phyloP scores from a whole-genome alignment of 768 basidiomycete species.

The Lactifluus pinguis region DNA sequence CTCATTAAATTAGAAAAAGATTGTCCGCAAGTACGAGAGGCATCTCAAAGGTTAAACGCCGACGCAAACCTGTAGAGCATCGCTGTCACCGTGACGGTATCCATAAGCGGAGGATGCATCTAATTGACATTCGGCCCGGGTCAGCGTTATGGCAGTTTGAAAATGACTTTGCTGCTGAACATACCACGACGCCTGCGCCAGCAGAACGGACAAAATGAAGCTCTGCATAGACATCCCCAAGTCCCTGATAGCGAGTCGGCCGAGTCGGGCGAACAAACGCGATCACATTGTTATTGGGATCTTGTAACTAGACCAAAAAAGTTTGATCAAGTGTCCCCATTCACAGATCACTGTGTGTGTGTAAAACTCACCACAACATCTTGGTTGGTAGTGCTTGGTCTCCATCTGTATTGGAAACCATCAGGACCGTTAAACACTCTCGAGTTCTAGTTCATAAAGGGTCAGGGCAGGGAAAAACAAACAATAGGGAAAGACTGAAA shows the following conservation, averaged over 20 bases:
- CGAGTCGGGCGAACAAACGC: slow-evolving; percentile 75
- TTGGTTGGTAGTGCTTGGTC: slow-evolving; percentile 45
- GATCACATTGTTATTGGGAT: slow-evolving; percentile 56
- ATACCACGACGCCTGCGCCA: slow-evolving; percentile 76
- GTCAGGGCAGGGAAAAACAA: slow-evolving; percentile 13
- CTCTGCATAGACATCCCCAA: slow-evolving; percentile 82
- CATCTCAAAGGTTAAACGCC: slow-evolving; percentile 32
- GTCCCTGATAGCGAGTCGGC: slow-evolving; percentile 65
- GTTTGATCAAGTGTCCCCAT: slow-evolving; percentile 1
- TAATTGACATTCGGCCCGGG: slow-evolving; percentile 24
- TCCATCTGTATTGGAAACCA: slow-evolving; percentile 73
- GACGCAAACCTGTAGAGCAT: slow-evolving; percentile 80
- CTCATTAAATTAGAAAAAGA: slow-evolving; percentile 15
- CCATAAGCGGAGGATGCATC: slow-evolving; percentile 89
- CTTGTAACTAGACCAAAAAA: slow-evolving; percentile 49
- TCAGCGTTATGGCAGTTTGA: slow-evolving; percentile 14
- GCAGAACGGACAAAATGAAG: slow-evolving; percentile 73
- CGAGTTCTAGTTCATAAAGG: slow-evolving; percentile 21
- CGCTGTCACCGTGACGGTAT: slow-evolving; percentile 73
- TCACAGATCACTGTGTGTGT: slow-evolving; percentile 4
- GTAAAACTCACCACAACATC: slow-evolving; percentile 43
- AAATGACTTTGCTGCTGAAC: slow-evolving; percentile 14
- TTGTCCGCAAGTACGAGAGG: slow-evolving; percentile 1
- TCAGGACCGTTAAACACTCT: slow-evolving; percentile 77
- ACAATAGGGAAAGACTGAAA: slow-evolving; percentile 18